Conservation (phyloP, 192 early-diverging fungal genomes). For the Gaertneriomyces semiglobifer region DNA sequence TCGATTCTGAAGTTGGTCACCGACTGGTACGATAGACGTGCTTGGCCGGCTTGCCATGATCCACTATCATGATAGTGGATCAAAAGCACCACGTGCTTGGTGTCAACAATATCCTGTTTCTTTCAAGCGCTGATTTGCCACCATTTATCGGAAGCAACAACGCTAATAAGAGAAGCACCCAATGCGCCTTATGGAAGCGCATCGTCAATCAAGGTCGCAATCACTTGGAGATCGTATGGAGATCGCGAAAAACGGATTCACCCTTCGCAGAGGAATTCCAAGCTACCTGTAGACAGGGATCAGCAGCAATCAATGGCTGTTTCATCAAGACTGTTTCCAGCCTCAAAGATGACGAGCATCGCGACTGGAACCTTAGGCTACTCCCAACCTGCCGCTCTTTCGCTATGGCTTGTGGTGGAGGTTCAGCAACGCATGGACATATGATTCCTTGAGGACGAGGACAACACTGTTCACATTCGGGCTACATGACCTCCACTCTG, state of each 20-base stretch:
- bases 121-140: neutral
- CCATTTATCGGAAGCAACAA: constrained; percentile 4
- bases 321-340: constrained; percentile 6
- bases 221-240: neutral
- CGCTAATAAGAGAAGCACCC: neutral
- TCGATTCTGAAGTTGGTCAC: too few species aligned
- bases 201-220: constrained; percentile 1
- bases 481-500: neutral
- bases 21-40: too few species aligned
- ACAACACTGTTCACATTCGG: neutral
- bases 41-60: too few species aligned
- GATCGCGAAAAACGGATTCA: neutral
- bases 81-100: too few species aligned
- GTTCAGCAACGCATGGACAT: neutral
- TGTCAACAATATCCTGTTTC: constrained; percentile 4
- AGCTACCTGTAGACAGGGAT: constrained; percentile 1
- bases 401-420: neutral
- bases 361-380: neutral
- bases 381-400: neutral
- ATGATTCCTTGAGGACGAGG: constrained; percentile 1
- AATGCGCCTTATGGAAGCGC: neutral
- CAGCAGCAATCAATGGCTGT: too few species aligned
- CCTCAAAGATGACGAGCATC: neutral
- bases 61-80: too few species aligned
- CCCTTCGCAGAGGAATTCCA: neutral